Conservation (phyloP, 345 rosid genomes). For the Bruguiera gymnorhiza region DNA sequence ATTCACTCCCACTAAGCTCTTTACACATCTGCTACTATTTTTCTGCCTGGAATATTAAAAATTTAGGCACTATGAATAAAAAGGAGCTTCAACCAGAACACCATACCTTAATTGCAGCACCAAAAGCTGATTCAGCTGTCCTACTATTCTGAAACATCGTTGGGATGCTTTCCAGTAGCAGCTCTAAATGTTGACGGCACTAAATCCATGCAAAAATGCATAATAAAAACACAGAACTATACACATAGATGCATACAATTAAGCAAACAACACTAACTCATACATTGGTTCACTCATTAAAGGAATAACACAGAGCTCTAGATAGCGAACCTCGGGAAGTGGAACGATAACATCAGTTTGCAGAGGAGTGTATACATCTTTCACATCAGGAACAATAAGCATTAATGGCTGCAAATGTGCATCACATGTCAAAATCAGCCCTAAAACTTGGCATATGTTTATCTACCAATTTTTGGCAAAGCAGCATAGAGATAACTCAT, state of each 20-base stretch:
- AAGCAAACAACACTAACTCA: not conserved
- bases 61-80: not conserved
- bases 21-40: too few species aligned
- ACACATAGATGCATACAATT: not conserved
- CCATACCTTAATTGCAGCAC: slow-evolving; percentile 86
- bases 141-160: slow-evolving; percentile 75
- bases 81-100: not conserved
- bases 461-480: not conserved
- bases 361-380: slow-evolving; percentile 94
- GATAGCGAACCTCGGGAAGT: slow-evolving; percentile 70
- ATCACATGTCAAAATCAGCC: slow-evolving; percentile 4
- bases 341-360: slow-evolving; percentile 76
- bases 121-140: slow-evolving; percentile 86
- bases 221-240: not conserved
- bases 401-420: slow-evolving; percentile 70
- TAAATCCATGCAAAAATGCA: slow-evolving; percentile 27
- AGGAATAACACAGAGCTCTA: not conserved
- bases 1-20: too few species aligned
- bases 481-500: too few species aligned
- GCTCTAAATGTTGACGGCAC: slow-evolving; percentile 88
- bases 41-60: too few species aligned
- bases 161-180: slow-evolving; percentile 86
- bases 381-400: slow-evolving; percentile 86
- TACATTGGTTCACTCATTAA: slow-evolving; percentile 4
- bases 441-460: not conserved